Evolutionary conservation across 176 grass and related monocot species (phyloP).

Genomic region (Triticum turgidum): DNA sequence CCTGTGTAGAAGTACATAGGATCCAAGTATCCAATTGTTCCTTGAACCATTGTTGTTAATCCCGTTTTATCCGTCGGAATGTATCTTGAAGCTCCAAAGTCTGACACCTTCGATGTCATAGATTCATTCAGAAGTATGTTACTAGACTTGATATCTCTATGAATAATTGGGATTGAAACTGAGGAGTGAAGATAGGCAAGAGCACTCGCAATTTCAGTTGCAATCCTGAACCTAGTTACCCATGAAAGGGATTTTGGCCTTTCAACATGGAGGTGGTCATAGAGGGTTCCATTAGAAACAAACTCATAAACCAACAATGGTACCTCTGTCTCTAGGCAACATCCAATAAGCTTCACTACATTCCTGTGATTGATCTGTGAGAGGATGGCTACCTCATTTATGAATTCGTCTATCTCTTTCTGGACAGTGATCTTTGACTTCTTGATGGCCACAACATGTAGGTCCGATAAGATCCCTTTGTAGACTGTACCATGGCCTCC

Average conservation of each 20-base stretch:
- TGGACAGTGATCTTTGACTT: neutral
- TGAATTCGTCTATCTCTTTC: neutral
- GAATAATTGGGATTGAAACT: neutral
- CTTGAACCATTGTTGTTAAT: neutral
- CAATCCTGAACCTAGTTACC: neutral
- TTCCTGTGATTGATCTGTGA: neutral
- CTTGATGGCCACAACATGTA: neutral
- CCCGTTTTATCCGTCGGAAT: neutral
- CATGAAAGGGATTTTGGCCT: neutral
- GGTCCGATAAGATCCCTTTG: neutral
- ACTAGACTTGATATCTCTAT: neutral
- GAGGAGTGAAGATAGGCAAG: neutral
- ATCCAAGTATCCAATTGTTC: neutral
- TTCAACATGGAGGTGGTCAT: neutral
- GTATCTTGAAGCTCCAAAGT: constrained; percentile 1
- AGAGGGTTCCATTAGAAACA: neutral
- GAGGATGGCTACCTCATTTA: neutral
- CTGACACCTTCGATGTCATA: neutral
- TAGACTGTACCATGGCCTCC: neutral
- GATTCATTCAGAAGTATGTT: neutral
- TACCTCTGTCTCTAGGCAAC: neutral
- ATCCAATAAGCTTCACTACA: neutral
- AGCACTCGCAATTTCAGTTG: neutral
- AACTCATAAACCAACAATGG: neutral
- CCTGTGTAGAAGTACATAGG: neutral